A percentile compares a stretch with the other conserved stretches of the same genome.
These are phyloP conservation scores for Phytophthora sp. DNA, from an alignment of 352 stramenopile species.

Conservation along the genomic window DNA sequence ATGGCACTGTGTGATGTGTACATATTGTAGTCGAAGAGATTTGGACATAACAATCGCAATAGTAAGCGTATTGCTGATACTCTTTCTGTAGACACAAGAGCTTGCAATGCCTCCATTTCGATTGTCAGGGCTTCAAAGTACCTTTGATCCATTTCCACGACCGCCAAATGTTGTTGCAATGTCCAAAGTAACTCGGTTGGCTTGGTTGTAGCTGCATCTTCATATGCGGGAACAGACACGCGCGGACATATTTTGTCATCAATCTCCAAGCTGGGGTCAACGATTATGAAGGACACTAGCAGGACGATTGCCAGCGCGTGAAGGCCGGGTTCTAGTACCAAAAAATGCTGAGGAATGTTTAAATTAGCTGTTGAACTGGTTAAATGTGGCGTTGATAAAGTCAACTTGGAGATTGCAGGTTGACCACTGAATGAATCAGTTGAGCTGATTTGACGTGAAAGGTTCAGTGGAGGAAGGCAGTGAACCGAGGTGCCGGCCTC, in stretches of 20 bases:
- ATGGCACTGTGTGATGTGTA: conserved; percentile 28
- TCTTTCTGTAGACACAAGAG: conserved; percentile 31
- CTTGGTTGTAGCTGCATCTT: neutral
- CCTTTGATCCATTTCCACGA: conserved; percentile 16
- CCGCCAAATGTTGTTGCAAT: conserved; percentile 47
- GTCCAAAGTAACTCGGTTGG: conserved; percentile 46
- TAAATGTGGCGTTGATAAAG: neutral
- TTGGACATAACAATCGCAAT: conserved; percentile 43
- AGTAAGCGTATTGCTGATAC: conserved; percentile 40
- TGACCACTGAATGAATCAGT: neutral
- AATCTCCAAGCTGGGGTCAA: conserved; percentile 44
- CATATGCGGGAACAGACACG: conserved; percentile 29
- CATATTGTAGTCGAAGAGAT: conserved; percentile 42
- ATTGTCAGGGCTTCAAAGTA: conserved; percentile 36
- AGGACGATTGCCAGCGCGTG: conserved; percentile 40
- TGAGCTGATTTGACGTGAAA: conserved; percentile 1
- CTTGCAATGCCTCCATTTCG: conserved; percentile 36
- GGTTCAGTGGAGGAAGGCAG: conserved; percentile 23
- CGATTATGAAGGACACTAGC: conserved; percentile 34
- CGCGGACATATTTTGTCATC: conserved; percentile 44
- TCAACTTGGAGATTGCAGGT: conserved; percentile 4
- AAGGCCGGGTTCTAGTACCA: conserved; percentile 20
- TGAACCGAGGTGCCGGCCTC: neutral
- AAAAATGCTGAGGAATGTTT: conserved; percentile 3
- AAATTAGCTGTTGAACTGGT: no score